A percentile compares a stretch with the other conserved stretches of the same genome.
These are phyloP conservation scores for Scheffersomyces cryptocercus DNA, from an alignment of 1,139 yeast species.

Conservation along the genomic window DNA sequence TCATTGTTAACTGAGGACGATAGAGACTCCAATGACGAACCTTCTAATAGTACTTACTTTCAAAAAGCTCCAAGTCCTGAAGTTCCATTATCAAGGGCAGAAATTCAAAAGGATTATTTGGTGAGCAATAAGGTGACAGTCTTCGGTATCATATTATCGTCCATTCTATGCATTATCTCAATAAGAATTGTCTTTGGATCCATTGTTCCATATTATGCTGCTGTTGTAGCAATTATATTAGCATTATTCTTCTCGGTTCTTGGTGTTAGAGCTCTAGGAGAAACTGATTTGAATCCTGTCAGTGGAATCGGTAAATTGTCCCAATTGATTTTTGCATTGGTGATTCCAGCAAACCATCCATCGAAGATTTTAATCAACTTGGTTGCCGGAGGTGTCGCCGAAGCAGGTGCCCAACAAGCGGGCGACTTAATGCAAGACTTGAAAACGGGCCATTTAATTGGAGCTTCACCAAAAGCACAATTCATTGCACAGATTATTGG, in stretches of 20 bases:
- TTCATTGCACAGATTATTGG: conserved; percentile 89
- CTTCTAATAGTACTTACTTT: conserved; percentile 18
- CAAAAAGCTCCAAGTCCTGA: conserved; percentile 1
- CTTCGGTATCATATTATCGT: conserved; percentile 64
- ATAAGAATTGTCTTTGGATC: conserved; percentile 69
- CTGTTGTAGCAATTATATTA: conserved; percentile 64
- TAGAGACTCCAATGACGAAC: conserved; percentile 20
- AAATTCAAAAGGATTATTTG: conserved; percentile 37
- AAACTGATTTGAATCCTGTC: conserved; percentile 95
- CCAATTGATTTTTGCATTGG: conserved; percentile 80
- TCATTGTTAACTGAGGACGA: conserved; percentile 4
- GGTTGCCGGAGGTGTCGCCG: conserved; percentile 95
- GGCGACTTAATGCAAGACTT: conserved; percentile 98
- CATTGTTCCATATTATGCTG: conserved; percentile 70
- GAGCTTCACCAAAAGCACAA: conserved; percentile 92
- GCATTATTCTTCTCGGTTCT: conserved; percentile 80
- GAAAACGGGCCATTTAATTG: conserved; percentile 88
- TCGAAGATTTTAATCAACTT: conserved; percentile 81
- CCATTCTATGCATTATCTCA: conserved; percentile 64
- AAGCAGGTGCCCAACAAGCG: conserved; percentile 99
- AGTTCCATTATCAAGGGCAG: conserved; percentile 5
- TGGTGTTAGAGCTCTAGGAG: conserved; percentile 94
- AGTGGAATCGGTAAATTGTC: conserved; percentile 95
- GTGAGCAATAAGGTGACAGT: conserved; percentile 53
- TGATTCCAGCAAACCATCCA: conserved; percentile 76